Percentiles rank a stretch among this genome's conserved stretches.
phyloP scores from a whole-genome alignment of 2,329 filamentous ascomycete genomes.

The Stagonosporopsis cucurbitacearum region DNA sequence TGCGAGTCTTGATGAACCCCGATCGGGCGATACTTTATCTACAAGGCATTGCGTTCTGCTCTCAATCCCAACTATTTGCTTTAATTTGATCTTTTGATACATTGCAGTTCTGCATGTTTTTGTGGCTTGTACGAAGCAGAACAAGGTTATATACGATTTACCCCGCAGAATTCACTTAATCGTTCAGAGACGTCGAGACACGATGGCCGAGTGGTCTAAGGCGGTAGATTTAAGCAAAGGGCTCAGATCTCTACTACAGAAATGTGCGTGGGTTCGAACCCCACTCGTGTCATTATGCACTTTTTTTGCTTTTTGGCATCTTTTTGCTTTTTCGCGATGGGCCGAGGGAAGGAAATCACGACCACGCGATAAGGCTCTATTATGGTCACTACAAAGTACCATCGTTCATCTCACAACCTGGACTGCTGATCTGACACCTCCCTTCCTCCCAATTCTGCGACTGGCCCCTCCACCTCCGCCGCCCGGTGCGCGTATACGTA shows the following conservation, averaged over 20 bases:
- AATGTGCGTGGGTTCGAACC: slow-evolving; percentile 44
- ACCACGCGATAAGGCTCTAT: no score
- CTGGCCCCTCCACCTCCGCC: slow-evolving; percentile 1
- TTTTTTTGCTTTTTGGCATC: neutral
- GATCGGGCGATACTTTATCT: no score
- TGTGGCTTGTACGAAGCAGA: no score
- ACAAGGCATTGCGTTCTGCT: neutral
- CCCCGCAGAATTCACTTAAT: neutral
- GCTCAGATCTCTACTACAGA: slow-evolving; percentile 38
- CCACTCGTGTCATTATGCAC: slow-evolving; percentile 35
- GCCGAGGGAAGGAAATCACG: neutral
- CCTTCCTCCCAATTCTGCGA: neutral
- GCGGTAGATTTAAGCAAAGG: slow-evolving; percentile 42
- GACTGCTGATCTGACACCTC: neutral
- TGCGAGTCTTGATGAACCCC: neutral
- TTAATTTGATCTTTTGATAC: no score
- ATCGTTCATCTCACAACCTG: neutral
- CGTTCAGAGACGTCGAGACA: slow-evolving; percentile 18
- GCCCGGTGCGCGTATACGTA: neutral
- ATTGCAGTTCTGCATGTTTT: no score
- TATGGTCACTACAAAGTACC: neutral
- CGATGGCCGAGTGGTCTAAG: slow-evolving; percentile 45
- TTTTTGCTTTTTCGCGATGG: neutral
- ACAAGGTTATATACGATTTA: neutral
- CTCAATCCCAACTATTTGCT: no score